A percentile compares a stretch with the other conserved stretches of the same genome.
phyloP scores from a whole-genome alignment of 2,329 filamentous ascomycete genomes.

The Fusarium haematococcum region DNA sequence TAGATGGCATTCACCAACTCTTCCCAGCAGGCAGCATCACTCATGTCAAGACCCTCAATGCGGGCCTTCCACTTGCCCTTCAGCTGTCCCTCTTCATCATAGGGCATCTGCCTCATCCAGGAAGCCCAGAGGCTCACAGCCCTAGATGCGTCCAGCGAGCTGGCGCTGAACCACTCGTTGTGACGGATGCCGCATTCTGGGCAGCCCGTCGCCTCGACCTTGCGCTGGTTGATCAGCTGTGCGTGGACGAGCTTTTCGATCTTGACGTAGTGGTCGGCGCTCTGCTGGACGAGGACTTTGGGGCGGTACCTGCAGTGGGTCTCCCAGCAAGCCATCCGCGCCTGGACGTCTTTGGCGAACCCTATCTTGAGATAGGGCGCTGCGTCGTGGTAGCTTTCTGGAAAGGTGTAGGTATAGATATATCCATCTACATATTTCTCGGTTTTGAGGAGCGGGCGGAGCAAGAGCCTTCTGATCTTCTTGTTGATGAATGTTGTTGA shows the following conservation, averaged over 20 bases:
- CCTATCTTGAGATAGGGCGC: conserved; percentile 48
- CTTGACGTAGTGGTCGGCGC: conserved; percentile 38
- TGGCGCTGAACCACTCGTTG: conserved; percentile 47
- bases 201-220: conserved; percentile 40
- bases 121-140: conserved; percentile 42
- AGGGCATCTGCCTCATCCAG: conserved; percentile 46
- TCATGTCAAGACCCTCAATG: conserved; percentile 40
- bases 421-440: conserved; percentile 24
- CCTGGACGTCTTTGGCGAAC: conserved; percentile 28
- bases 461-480: conserved; percentile 25
- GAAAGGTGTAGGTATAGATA: conserved; percentile 44
- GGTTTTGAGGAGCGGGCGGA: background rate
- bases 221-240: conserved; percentile 42
- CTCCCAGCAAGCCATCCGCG: conserved; percentile 42
- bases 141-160: conserved; percentile 17
- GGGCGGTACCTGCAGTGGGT: conserved; percentile 42
- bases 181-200: conserved; percentile 38
- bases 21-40: conserved; percentile 43
- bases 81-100: conserved; percentile 41
- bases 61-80: conserved; percentile 38
- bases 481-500: conserved; percentile 29
- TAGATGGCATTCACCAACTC: conserved; percentile 30
- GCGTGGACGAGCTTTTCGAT: conserved; percentile 47
- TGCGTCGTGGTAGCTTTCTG: conserved; percentile 24
- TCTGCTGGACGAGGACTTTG: conserved; percentile 20